A percentile compares a stretch with the other conserved stretches of the same genome.
These are phyloP conservation scores for Cucurbitaria berberidis DNA, from an alignment of 2,329 filamentous ascomycete species.

Conservation along the genomic window DNA sequence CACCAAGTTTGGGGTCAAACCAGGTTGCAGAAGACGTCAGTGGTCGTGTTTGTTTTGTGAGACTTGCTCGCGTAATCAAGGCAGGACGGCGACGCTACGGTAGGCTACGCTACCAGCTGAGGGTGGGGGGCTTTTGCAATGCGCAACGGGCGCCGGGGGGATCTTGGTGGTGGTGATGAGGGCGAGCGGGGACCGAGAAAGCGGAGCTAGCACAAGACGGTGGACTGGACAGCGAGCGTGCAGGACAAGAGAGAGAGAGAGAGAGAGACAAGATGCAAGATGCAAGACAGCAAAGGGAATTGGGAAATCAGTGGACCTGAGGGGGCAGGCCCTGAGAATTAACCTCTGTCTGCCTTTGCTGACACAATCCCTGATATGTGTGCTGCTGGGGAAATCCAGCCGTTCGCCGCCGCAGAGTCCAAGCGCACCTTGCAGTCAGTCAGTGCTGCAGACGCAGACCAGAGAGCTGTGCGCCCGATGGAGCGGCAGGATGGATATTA, in stretches of 20 bases:
- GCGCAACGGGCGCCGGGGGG: conserved; percentile 2
- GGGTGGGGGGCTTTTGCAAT: conserved; percentile 15
- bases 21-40: background rate
- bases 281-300: background rate
- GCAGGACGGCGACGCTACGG: conserved; percentile 8
- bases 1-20: background rate
- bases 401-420: conserved; percentile 11
- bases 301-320: background rate
- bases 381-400: conserved; percentile 3
- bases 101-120: conserved; percentile 18
- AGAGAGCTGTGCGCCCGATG: background rate
- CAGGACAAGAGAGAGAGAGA: background rate
- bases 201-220: background rate
- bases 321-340: conserved; percentile 11
- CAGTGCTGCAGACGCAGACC: background rate
- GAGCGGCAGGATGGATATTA: conserved; percentile 7
- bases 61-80: conserved; percentile 7
- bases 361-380: conserved; percentile 16
- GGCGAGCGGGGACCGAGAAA: conserved; percentile 3
- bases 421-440: conserved; percentile 1
- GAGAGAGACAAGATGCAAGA: too few relatives aligned
- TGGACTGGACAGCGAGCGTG: background rate
- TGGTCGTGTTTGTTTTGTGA: background rate
- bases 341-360: conserved; percentile 14
- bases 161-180: background rate